phyloP scores from a whole-genome alignment of 2,329 filamentous ascomycete species.

The Hypoxylon sp. region DNA sequence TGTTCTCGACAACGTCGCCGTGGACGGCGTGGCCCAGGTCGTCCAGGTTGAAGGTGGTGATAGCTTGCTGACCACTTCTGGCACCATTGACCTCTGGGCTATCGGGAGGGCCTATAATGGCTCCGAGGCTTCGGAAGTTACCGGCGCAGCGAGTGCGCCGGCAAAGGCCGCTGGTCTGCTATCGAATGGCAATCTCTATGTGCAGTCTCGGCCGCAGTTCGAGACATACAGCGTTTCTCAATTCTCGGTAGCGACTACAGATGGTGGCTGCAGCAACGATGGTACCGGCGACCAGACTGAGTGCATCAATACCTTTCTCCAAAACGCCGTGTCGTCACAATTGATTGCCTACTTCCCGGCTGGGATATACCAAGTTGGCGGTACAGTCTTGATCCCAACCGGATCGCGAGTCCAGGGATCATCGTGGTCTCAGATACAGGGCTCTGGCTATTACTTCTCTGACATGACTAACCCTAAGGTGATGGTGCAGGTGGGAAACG shows the following conservation, averaged over 20 bases:
- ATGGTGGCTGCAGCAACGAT: constrained; percentile 49
- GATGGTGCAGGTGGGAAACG: constrained; percentile 74
- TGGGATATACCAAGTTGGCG: constrained; percentile 47
- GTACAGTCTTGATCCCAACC: constrained; percentile 64
- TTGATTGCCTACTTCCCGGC: constrained; percentile 6
- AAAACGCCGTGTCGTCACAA: not conserved
- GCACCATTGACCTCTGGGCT: not conserved
- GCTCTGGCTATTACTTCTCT: constrained; percentile 68
- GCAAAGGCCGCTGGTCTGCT: no score
- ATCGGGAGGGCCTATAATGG: no score
- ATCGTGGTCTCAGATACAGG: constrained; percentile 78
- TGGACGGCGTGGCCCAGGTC: not conserved
- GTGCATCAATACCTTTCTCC: not conserved
- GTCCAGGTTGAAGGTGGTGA: not conserved
- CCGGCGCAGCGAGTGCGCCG: no score
- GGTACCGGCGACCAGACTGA: constrained; percentile 53
- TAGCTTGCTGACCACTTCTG: not conserved
- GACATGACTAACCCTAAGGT: constrained; percentile 73
- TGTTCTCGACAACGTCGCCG: constrained; percentile 65
- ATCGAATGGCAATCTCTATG: constrained; percentile 21
- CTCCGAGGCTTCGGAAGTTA: no score
- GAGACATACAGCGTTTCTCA: constrained; percentile 28
- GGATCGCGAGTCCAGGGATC: constrained; percentile 78
- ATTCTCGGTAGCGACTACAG: constrained; percentile 31
- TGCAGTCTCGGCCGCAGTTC: constrained; percentile 56